Evolutionary conservation across 2,329 filamentous ascomycete genomes (phyloP), one percentile per base, ranked within the genome.

Genomic region (Periconia macrospinosa): DNA sequence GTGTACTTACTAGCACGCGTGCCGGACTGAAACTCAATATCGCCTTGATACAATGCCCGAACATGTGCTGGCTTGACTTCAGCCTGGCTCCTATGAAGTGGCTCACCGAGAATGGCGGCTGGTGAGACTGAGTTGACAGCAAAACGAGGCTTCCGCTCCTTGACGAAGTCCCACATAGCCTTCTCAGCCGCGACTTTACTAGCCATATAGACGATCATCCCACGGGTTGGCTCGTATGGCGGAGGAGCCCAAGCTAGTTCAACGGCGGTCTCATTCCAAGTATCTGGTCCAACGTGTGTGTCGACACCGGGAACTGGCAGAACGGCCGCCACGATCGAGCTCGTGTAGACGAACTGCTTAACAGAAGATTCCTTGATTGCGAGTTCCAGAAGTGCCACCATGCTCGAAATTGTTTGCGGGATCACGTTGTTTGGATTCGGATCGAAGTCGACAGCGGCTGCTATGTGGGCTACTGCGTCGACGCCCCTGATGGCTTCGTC

Each of bases 111-210:
- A 20, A 49, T 49, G 11, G 33, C 33, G 15, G 33, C 33, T 18
- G 60, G 62, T 33, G 65, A 43, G n/a, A 62, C 60, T 5, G 76
- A 60, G 50, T 79, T 78, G 35, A 76, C 65, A 7, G 68, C 68
- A 57, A 80, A 80, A 1, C 53, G 45, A 3, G 75, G 75, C 27
- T 73, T 71, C 27, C 74, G 64, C 35, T 76, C 70, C 47, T 72
- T 60, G 18, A 77, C 59, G 51, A 74, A 80, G 30, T 74, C 70
- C 78, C 78, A 81, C 1, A 76, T 59, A 14, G 69, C 70, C 20
- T 71, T 68, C 61, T 81, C 79, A 2, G 64, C 71, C 48, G 76
- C 69, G 0, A 67, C 73, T 54, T 81, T 81, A 33, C 69, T 75
- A 2, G 78, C 78, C 11, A 65, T 63, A 49, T 81, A 81, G 3